phyloP scores from a whole-genome alignment of 768 basidiomycete genomes.

The Wakefieldia striispora region DNA sequence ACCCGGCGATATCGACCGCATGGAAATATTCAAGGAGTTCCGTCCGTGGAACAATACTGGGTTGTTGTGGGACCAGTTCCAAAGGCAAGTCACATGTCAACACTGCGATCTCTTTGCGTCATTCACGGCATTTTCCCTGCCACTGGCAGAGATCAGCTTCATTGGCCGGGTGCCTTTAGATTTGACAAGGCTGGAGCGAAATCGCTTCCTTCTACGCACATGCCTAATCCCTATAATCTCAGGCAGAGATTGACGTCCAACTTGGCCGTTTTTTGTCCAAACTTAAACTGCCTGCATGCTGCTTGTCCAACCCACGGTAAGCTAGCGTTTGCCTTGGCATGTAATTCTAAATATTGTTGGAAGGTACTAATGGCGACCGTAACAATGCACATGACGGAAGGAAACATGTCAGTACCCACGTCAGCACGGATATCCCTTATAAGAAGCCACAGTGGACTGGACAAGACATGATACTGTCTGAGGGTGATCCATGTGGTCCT shows the following conservation, averaged over 20 bases:
- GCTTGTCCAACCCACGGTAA: slow-evolving; percentile 41
- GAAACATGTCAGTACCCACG: background rate
- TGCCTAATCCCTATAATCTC: slow-evolving; percentile 29
- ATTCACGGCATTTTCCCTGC: background rate
- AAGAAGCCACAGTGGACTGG: slow-evolving; percentile 23
- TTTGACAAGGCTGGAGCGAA: background rate
- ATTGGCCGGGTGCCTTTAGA: slow-evolving; percentile 34
- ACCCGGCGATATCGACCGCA: slow-evolving; percentile 35
- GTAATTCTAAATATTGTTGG: background rate
- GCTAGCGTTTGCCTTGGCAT: background rate
- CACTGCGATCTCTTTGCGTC: background rate
- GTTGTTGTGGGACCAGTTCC: slow-evolving; percentile 41
- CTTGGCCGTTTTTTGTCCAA: slow-evolving; percentile 43
- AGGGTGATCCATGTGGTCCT: slow-evolving; percentile 29
- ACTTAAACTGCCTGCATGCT: slow-evolving; percentile 41
- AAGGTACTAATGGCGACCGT: background rate
- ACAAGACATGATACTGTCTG: slow-evolving; percentile 25
- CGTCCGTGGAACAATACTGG: slow-evolving; percentile 31
- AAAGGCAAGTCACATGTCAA: slow-evolving; percentile 34
- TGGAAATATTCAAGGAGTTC: slow-evolving; percentile 26
- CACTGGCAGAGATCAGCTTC: slow-evolving; percentile 35
- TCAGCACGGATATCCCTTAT: slow-evolving; percentile 13
- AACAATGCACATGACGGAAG: too few relatives aligned
- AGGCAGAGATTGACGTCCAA: slow-evolving; percentile 32
- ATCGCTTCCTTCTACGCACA: background rate